Conservation (phyloP, 1,284 basidiomycete genomes). For the Ustilago hordei region DNA sequence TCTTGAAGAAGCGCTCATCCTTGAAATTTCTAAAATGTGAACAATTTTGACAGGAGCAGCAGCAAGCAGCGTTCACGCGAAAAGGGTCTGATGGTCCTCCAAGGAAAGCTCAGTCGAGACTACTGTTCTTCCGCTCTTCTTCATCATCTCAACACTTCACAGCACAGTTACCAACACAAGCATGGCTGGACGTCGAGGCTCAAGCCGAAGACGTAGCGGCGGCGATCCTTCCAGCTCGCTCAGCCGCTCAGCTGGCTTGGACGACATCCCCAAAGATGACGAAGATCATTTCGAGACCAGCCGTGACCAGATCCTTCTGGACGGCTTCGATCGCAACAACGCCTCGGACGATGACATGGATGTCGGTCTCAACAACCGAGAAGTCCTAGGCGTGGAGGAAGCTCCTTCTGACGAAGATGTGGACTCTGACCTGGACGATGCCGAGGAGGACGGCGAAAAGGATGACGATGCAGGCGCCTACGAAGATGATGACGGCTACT, state of each 20-base stretch:
- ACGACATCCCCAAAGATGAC: slow-evolving; percentile 61
- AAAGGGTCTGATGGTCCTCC: neutral
- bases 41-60: neutral
- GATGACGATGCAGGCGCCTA: slow-evolving; percentile 68
- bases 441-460: slow-evolving; percentile 65
- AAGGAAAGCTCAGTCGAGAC: slow-evolving; percentile 12
- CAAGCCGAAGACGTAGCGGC: slow-evolving; percentile 22
- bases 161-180: slow-evolving; percentile 7
- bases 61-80: neutral
- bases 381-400: slow-evolving; percentile 55
- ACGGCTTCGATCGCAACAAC: slow-evolving; percentile 38
- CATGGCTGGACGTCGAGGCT: slow-evolving; percentile 39
- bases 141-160: slow-evolving; percentile 7
- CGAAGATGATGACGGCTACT: slow-evolving; percentile 43
- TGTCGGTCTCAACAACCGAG: slow-evolving; percentile 57
- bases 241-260: slow-evolving; percentile 43
- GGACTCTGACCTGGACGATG: slow-evolving; percentile 41
- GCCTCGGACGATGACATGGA: slow-evolving; percentile 54
- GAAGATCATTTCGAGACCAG: slow-evolving; percentile 64
- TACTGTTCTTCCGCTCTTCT: neutral
- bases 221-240: slow-evolving; percentile 25
- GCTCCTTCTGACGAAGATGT: slow-evolving; percentile 59
- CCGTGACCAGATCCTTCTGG: slow-evolving; percentile 82
- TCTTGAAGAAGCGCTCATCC: neutral
- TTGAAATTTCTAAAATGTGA: slow-evolving; percentile 17